Base-by-base conservation (phyloP, 2,329 filamentous ascomycete species). In the Arthrobotrys entomopaga region DNA sequence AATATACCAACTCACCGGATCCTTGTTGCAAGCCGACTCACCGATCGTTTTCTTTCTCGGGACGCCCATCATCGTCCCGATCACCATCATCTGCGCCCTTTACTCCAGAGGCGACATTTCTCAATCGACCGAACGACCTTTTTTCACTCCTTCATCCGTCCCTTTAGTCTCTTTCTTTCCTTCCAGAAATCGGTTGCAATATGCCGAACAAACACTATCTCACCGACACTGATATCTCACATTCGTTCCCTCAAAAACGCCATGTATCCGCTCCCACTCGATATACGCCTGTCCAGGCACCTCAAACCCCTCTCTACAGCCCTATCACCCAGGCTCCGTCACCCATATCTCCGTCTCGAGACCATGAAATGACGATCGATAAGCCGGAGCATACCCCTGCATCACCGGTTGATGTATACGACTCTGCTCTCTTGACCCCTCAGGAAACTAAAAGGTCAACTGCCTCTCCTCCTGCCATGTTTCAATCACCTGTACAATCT, bases 141-240 rank as follows among this genome's bases (percentile, higher is more conserved):
- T 19, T 26, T 57, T 16, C 20, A 11, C 22, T 53, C 56, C 26
- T 50, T 60, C 29, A 8, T 22, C 42, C 13, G 6, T n/a, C 13
- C 13, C 10, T 13, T 5, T 7, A 5, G 42, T 13, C 15, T 50
- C n/a, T 13, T 19, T 50, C 46, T 20, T 3, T 19, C 20, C 20
- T 10, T 19, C 19, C 46, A 11, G 16, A 8, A 24, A 49, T 61
- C 16, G 20, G 42, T 49, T 29, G 38, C 63, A 67, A 74, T 42
- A 74, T 74, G 70, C 63, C 70, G 70, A 67, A 67, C 63, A 74
- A 74, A 29, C 70, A 74, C 29, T 74, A 74, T 49, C 63, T 74
- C 20, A 20, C 38, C 34, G 70, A 74, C 42, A 38, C 57, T 8
- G 70, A 74, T 11, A 46, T 26, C 40, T 43, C 63, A 53, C 52